These are phyloP conservation scores for Mycena sp. DNA, from an alignment of 1,284 basidiomycete species.

Conservation along the genomic window DNA sequence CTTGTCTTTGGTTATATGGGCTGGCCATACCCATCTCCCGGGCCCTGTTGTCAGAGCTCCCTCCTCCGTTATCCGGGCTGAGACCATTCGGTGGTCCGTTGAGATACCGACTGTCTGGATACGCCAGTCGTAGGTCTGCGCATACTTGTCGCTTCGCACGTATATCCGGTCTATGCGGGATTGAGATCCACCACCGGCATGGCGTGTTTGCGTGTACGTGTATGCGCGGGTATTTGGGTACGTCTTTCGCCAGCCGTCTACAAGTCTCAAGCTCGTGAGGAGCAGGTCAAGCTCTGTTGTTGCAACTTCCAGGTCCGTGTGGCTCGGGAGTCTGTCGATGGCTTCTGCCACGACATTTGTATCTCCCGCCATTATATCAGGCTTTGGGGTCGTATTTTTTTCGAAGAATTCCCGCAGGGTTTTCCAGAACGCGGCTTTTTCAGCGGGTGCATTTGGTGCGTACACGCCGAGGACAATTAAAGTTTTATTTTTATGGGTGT, in stretches of 20 bases:
- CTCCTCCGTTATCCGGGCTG: slow-evolving; percentile 21
- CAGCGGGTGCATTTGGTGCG: slow-evolving; percentile 30
- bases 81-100: slow-evolving; percentile 36
- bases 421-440: slow-evolving; percentile 35
- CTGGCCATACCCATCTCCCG: slow-evolving; percentile 37
- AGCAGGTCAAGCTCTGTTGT: slow-evolving; percentile 15
- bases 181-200: background rate
- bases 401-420: slow-evolving; percentile 24
- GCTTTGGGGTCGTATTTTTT: background rate
- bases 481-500: slow-evolving; percentile 10
- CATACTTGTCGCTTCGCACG: background rate
- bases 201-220: slow-evolving; percentile 30
- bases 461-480: slow-evolving; percentile 37
- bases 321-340: slow-evolving; percentile 37
- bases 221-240: slow-evolving; percentile 33
- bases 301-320: slow-evolving; percentile 18
- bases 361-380: slow-evolving; percentile 41
- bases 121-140: slow-evolving; percentile 35
- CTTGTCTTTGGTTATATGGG: slow-evolving; percentile 28
- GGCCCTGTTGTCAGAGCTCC: slow-evolving; percentile 39
- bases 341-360: slow-evolving; percentile 45
- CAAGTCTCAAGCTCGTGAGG: slow-evolving; percentile 13
- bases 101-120: slow-evolving; percentile 28
- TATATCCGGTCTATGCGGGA: slow-evolving; percentile 43
- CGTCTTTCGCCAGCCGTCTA: slow-evolving; percentile 39